Evolutionary conservation across 1,284 basidiomycete genomes (phyloP).

Genomic region (Agroathelia rolfsii): DNA sequence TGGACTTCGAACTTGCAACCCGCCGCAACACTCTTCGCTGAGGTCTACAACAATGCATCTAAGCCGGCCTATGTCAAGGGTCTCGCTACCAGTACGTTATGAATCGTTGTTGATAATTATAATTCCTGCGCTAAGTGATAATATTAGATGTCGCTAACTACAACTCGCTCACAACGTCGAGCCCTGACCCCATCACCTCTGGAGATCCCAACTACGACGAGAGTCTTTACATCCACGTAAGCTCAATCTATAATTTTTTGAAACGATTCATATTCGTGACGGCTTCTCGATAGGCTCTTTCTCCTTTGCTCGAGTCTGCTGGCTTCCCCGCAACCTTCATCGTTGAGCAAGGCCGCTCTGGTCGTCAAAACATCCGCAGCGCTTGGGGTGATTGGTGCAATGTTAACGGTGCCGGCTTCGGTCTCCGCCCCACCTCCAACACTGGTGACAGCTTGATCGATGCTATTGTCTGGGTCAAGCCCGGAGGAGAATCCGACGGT

Average conservation of each 20-base stretch:
- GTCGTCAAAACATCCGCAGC: constrained; percentile 48
- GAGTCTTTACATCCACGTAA: constrained; percentile 45
- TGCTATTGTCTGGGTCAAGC: constrained; percentile 60
- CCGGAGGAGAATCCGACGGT: constrained; percentile 59
- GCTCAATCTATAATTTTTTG: too few relatives aligned
- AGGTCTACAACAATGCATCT: constrained; percentile 39
- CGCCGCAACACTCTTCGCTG: constrained; percentile 44
- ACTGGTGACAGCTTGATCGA: constrained; percentile 48
- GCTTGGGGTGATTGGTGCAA: constrained; percentile 53
- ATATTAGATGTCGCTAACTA: constrained; percentile 56
- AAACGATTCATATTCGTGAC: constrained; percentile 2
- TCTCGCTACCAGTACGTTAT: constrained; percentile 37
- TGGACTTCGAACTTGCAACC: constrained; percentile 55
- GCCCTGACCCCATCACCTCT: constrained; percentile 50
- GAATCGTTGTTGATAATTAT: background rate
- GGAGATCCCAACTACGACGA: constrained; percentile 54
- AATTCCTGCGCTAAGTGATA: too few relatives aligned
- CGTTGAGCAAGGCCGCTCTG: constrained; percentile 55
- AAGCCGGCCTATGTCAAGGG: constrained; percentile 46
- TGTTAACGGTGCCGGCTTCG: constrained; percentile 53
- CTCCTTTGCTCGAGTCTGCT: constrained; percentile 30
- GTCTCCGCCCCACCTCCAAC: constrained; percentile 46
- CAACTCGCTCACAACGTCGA: constrained; percentile 42
- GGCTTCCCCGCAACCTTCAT: constrained; percentile 56
- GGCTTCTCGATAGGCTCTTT: constrained; percentile 30